phyloP scores from a whole-genome alignment of 192 early-diverging fungal genomes.

The Oehlia diaphana region DNA sequence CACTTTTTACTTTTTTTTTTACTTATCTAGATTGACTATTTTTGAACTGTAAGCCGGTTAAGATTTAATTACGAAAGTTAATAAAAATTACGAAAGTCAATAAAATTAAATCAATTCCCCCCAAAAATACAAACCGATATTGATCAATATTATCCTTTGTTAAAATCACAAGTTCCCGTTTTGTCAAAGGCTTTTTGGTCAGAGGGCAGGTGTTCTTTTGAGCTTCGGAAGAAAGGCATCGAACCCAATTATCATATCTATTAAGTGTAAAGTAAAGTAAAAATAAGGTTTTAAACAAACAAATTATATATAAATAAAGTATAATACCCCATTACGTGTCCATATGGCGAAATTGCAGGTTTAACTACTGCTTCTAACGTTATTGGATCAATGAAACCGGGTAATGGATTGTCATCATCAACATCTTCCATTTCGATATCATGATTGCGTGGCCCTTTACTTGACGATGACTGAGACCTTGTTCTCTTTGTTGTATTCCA shows the following conservation, averaged over 20 bases:
- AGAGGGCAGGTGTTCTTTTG: slow-evolving; percentile 88
- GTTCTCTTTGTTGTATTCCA: slow-evolving; percentile 66
- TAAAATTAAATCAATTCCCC: neutral
- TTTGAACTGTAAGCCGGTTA: neutral
- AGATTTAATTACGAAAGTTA: neutral
- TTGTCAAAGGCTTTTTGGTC: slow-evolving; percentile 90
- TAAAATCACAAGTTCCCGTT: slow-evolving; percentile 82
- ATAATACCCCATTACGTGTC: slow-evolving; percentile 82
- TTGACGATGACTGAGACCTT: slow-evolving; percentile 41
- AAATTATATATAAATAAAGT: slow-evolving; percentile 1
- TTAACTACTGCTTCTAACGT: slow-evolving; percentile 87
- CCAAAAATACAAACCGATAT: slow-evolving; percentile 48
- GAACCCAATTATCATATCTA: slow-evolving; percentile 77
- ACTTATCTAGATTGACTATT: slow-evolving; percentile 1
- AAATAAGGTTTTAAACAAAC: neutral
- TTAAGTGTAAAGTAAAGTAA: neutral
- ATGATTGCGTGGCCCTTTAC: neutral
- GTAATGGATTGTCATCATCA: slow-evolving; percentile 76
- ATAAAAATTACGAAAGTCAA: neutral
- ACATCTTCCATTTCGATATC: slow-evolving; percentile 34
- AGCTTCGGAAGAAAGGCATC: slow-evolving; percentile 79
- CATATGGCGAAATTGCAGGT: slow-evolving; percentile 94
- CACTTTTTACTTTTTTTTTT: too few species aligned
- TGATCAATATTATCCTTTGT: slow-evolving; percentile 82
- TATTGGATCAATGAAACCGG: slow-evolving; percentile 93